phyloP scores from a whole-genome alignment of 2,329 filamentous ascomycete species.

The Ascochyta koolunga region DNA sequence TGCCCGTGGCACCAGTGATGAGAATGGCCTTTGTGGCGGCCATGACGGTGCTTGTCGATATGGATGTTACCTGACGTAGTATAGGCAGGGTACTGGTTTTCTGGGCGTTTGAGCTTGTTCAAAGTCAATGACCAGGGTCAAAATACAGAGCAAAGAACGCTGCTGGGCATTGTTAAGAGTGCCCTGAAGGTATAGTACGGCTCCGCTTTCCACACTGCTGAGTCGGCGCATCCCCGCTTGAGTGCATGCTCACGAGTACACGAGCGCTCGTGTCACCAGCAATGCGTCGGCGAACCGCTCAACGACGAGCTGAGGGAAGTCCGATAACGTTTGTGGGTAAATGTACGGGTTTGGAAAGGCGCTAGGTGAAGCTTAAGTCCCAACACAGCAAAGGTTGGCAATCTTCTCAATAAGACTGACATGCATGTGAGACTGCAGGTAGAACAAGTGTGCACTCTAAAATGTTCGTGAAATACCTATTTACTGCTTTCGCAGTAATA shows the following conservation, averaged over 20 bases:
- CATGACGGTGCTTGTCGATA: conserved; percentile 29
- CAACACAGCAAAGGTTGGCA: background rate
- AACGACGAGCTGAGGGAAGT: conserved; percentile 6
- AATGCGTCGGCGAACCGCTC: conserved; percentile 3
- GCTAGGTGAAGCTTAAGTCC: background rate
- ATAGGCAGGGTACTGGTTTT: background rate
- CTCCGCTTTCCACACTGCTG: conserved; percentile 10
- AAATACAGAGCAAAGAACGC: background rate
- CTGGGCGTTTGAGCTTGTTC: conserved; percentile 1
- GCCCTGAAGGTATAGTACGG: conserved; percentile 2
- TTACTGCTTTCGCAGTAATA: too few relatives aligned
- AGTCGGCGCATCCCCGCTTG: conserved; percentile 10
- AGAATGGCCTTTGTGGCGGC: conserved; percentile 49
- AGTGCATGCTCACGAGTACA: conserved; percentile 3
- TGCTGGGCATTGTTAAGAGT: background rate
- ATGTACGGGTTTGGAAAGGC: background rate
- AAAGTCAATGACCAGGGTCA: background rate
- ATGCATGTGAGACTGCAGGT: background rate
- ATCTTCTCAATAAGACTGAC: background rate
- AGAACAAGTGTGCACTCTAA: background rate
- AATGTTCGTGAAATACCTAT: too few relatives aligned
- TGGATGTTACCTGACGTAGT: background rate
- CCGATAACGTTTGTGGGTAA: background rate
- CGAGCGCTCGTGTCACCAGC: background rate
- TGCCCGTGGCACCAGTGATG: conserved; percentile 55